A percentile compares a stretch with the other conserved stretches of the same genome.
phyloP scores from a whole-genome alignment of 148 eudicot genomes.

The Dianthus caryophyllus region DNA sequence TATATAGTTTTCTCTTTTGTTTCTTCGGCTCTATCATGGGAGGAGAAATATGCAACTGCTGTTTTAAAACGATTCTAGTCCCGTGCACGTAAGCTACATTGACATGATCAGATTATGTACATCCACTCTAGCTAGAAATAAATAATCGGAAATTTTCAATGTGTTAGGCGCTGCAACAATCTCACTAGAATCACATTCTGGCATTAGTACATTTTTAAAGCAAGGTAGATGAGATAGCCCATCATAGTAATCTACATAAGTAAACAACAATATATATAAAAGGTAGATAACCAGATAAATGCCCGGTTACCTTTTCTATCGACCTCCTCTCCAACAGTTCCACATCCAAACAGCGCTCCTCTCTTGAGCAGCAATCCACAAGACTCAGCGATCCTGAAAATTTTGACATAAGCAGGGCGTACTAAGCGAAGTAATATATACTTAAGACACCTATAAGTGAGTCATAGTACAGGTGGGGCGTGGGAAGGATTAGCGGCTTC shows the following conservation, averaged over 20 bases:
- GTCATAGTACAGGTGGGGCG: background rate
- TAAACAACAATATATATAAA: constrained; percentile 10
- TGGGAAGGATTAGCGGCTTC: no score
- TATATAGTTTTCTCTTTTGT: background rate
- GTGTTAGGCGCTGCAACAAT: constrained; percentile 13
- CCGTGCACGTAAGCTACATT: background rate
- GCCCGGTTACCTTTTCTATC: constrained; percentile 30
- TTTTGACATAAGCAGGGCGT: background rate
- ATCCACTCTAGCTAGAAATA: constrained; percentile 10
- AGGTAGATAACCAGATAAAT: constrained; percentile 26
- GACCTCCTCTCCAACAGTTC: constrained; percentile 7
- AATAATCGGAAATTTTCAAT: constrained; percentile 1
- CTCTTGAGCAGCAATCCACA: background rate
- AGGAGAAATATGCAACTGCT: background rate
- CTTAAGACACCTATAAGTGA: background rate
- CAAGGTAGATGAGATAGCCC: constrained; percentile 6
- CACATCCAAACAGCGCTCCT: background rate
- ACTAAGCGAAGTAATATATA: background rate
- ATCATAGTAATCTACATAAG: constrained; percentile 17
- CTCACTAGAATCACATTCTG: constrained; percentile 15
- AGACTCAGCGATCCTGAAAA: constrained; percentile 12
- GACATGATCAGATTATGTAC: constrained; percentile 13
- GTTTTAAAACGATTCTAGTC: background rate
- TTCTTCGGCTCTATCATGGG: background rate
- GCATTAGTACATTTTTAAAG: constrained; percentile 5